Conservation (phyloP, 192 early-diverging fungal genomes). For the Rhizophagus sp. region DNA sequence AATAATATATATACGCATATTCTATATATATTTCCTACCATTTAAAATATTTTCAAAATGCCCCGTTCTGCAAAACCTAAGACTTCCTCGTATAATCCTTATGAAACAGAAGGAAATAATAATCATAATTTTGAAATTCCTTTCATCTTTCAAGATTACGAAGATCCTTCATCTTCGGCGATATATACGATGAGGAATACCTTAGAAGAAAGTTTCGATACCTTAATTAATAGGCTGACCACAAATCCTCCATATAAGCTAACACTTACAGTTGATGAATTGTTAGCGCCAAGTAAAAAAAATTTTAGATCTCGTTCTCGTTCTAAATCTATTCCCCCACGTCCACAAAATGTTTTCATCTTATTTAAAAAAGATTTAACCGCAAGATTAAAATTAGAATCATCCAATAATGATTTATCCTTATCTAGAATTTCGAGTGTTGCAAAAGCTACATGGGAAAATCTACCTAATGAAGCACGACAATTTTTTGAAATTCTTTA, state of each 20-base stretch:
- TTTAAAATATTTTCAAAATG: too few species aligned
- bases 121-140: too few species aligned
- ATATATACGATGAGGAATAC: too few species aligned
- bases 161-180: fast-evolving
- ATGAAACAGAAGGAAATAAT: too few species aligned
- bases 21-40: too few species aligned
- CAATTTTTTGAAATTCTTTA: not conserved
- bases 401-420: too few species aligned
- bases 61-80: too few species aligned
- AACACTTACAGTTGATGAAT: not conserved
- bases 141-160: too few species aligned
- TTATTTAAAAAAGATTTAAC: not conserved
- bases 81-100: too few species aligned
- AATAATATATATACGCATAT: too few species aligned
- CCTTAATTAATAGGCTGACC: too few species aligned
- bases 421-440: not conserved
- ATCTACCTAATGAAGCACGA: not conserved
- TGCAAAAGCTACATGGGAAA: not conserved
- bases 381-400: not conserved
- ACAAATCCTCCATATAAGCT: not conserved
- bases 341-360: not conserved
- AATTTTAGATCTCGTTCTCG: not conserved
- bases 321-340: not conserved
- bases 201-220: too few species aligned
- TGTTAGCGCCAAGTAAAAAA: not conserved